Percentiles rank a stretch among this genome's conserved stretches.
These are phyloP conservation scores for Poa annua DNA, from an alignment of 176 grass and related monocot genomes.

Conservation along the genomic window DNA sequence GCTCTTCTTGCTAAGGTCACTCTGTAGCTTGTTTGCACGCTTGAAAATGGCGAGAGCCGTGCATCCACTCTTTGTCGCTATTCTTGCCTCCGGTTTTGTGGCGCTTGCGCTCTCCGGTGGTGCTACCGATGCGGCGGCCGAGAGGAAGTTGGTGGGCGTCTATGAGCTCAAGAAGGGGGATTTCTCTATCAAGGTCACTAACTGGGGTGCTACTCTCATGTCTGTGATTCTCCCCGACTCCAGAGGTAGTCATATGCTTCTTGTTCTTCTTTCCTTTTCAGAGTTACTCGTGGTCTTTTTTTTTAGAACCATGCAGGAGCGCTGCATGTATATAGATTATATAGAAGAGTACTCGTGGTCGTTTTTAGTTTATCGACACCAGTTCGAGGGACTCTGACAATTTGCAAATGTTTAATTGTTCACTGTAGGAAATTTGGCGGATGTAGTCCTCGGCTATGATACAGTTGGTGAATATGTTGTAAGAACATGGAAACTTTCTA, in stretches of 20 bases:
- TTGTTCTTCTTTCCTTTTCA: background rate
- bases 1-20: background rate
- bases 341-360: no score
- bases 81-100: constrained; percentile 35
- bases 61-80: background rate
- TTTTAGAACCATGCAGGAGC: no score
- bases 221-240: constrained; percentile 77
- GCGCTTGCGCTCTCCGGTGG: constrained; percentile 36
- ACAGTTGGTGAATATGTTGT: constrained; percentile 75
- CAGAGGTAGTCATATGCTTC: constrained; percentile 40
- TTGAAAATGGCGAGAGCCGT: constrained; percentile 56
- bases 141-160: constrained; percentile 53
- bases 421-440: constrained; percentile 57
- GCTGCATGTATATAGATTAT: no score
- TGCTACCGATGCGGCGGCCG: background rate
- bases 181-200: constrained; percentile 77
- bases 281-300: background rate
- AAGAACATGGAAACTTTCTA: constrained; percentile 31
- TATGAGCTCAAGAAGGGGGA: constrained; percentile 77
- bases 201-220: constrained; percentile 82
- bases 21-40: background rate
- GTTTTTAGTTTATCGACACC: background rate
- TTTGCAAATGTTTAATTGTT: constrained; percentile 9
- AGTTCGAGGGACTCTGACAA: background rate
- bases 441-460: constrained; percentile 86